These are phyloP conservation scores for Rhodotorula sp. DNA, from an alignment of 1,284 basidiomycete species.

Conservation along the genomic window DNA sequence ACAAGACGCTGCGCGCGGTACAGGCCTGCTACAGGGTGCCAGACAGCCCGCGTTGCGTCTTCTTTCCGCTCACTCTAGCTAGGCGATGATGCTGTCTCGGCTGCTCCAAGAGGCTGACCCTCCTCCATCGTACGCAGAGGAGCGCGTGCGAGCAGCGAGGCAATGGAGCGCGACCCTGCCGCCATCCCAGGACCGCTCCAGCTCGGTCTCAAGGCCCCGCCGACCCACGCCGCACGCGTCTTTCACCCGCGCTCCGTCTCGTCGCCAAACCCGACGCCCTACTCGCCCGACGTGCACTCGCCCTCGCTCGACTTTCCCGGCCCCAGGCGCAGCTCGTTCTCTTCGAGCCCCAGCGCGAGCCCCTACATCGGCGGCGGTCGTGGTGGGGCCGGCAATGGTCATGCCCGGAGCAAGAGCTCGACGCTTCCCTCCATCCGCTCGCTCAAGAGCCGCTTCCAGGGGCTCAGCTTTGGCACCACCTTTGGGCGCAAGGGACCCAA, in stretches of 20 bases:
- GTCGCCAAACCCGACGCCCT: background rate
- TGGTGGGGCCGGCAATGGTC: background rate
- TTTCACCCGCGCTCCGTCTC: background rate
- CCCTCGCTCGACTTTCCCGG: background rate
- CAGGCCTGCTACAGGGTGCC: no score
- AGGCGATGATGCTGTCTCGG: background rate
- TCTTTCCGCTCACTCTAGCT: background rate
- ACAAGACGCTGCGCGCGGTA: no score
- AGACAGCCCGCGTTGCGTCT: background rate
- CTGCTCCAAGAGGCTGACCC: background rate
- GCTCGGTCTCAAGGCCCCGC: background rate
- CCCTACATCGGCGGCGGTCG: background rate
- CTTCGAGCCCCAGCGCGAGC: background rate
- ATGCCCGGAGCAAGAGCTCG: background rate
- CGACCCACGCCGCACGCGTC: background rate
- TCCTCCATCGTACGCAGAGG: background rate
- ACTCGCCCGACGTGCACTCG: background rate
- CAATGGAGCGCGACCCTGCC: background rate
- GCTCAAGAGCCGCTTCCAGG: constrained; percentile 11
- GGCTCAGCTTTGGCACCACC: background rate
- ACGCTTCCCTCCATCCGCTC: constrained; percentile 19
- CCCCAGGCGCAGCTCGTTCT: background rate
- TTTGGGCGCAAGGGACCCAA: background rate
- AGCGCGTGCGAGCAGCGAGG: background rate
- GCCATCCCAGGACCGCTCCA: background rate